These are phyloP conservation scores for Acer negundo DNA, from an alignment of 345 rosid species.

Conservation along the genomic window DNA sequence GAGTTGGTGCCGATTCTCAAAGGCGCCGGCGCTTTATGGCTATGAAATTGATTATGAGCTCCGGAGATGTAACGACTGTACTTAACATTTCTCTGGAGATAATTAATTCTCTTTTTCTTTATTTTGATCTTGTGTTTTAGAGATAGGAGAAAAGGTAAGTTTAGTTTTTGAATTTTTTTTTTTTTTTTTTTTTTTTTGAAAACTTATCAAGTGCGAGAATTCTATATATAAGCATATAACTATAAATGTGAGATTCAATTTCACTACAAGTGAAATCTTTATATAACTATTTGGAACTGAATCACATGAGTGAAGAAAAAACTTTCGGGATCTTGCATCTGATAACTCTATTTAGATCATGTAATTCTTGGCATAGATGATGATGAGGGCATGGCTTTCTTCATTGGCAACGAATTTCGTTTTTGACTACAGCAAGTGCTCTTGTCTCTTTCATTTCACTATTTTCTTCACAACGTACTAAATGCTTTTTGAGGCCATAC, in stretches of 20 bases:
- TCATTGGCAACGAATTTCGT: neutral
- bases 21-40: slow-evolving; percentile 82
- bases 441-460: neutral
- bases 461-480: neutral
- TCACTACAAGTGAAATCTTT: too few species aligned
- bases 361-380: neutral
- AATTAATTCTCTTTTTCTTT: too few species aligned
- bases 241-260: too few species aligned
- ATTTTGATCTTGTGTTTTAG: neutral
- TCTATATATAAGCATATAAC: too few species aligned
- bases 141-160: neutral
- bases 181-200: too few species aligned
- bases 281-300: too few species aligned
- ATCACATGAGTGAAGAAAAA: too few species aligned
- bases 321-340: too few species aligned
- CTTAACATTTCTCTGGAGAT: too few species aligned
- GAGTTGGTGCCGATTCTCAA: slow-evolving; percentile 84
- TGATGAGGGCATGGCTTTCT: too few species aligned
- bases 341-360: neutral
- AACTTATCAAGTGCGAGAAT: too few species aligned
- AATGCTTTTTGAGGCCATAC: neutral
- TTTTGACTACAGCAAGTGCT: too few species aligned
- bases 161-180: neutral
- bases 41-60: slow-evolving; percentile 31
- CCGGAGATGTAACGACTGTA: neutral